Evolutionary conservation across 768 basidiomycete species (phyloP), one percentile per base, ranked within the genome.

Genomic region (Boletus tomentosulus): DNA sequence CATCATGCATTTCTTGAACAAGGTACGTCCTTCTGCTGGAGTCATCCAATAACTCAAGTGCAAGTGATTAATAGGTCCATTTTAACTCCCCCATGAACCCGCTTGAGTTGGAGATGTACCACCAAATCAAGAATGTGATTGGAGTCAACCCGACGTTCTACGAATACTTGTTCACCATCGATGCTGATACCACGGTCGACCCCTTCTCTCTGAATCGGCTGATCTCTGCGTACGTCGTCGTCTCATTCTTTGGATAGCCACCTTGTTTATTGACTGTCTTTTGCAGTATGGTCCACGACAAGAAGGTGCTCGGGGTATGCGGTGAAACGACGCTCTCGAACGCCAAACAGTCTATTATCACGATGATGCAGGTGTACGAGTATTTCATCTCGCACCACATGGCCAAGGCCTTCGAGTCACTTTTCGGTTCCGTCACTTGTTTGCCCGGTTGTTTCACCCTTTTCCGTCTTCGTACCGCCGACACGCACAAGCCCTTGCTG

Each of bases 351-450:
- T 97, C 95, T 1, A 78, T 95, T 64, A 87, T 95, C 58, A 97
- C 94, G 9, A 97, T 97, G 94, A 91, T 95, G 87, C 94, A 98
- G 78, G 96, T 98, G 31, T 98, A 98, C 76, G 96, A 98, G 67
- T 98, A 98, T 79, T 99, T 92, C 76, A 93, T 99, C 62, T 98
- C 94, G 0, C 97, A 99, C 74, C 93, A 98, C 72, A 86, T 99
- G 79, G 92, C 97, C 47, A 99, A 99, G 71, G 92, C 96, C 2
- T 98, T 99, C 73, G 97, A 98, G 73, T 86, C 83, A 62, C 78
- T 98, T 10, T 99, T 99, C 66, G 95, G 95, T 46, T 97, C 94
- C 13, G 96, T 99, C 57, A 98, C 95, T 39, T 99, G 97, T 82
- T 78, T 98, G 56, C 96, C 97, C 22, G 96, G 97, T 76, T 98